These are phyloP conservation scores for Metschnikowia borealis DNA, from an alignment of 805 yeast species.

Conservation along the genomic window DNA sequence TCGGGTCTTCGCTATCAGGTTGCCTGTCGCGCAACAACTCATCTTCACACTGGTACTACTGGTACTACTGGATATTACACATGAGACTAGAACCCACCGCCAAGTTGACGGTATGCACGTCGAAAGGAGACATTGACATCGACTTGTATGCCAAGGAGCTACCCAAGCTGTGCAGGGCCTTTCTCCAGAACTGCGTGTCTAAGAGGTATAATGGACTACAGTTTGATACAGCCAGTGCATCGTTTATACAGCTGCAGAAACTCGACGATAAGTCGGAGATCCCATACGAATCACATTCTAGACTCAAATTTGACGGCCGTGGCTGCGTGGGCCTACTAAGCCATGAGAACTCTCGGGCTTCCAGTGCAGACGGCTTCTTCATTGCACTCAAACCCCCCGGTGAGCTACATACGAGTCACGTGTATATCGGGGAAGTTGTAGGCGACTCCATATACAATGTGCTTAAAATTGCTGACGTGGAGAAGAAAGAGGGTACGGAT, in stretches of 20 bases:
- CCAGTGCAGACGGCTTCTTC: constrained; percentile 27
- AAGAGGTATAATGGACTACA: constrained; percentile 37
- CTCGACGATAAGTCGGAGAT: constrained; percentile 9
- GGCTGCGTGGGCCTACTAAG: constrained; percentile 55
- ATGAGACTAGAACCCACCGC: constrained; percentile 52
- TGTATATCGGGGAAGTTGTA: constrained; percentile 53
- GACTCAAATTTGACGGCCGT: constrained; percentile 48
- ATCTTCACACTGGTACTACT: not conserved
- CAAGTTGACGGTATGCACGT: constrained; percentile 51
- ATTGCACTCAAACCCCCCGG: constrained; percentile 44
- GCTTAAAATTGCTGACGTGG: constrained; percentile 46
- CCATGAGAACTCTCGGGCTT: constrained; percentile 11
- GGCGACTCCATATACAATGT: constrained; percentile 55
- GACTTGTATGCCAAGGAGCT: constrained; percentile 70
- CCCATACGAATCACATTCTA: constrained; percentile 44
- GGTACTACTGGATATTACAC: not conserved
- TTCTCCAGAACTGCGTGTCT: constrained; percentile 47
- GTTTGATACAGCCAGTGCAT: constrained; percentile 39
- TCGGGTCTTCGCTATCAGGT: not conserved
- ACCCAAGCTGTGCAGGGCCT: constrained; percentile 45
- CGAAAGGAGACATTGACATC: constrained; percentile 54
- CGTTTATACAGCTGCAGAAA: constrained; percentile 17
- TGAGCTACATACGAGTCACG: constrained; percentile 39
- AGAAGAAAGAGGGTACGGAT: constrained; percentile 34
- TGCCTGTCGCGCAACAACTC: not conserved